Base-by-base conservation (phyloP, 805 yeast species). In the Wickerhamiella vanderwaltii region DNA sequence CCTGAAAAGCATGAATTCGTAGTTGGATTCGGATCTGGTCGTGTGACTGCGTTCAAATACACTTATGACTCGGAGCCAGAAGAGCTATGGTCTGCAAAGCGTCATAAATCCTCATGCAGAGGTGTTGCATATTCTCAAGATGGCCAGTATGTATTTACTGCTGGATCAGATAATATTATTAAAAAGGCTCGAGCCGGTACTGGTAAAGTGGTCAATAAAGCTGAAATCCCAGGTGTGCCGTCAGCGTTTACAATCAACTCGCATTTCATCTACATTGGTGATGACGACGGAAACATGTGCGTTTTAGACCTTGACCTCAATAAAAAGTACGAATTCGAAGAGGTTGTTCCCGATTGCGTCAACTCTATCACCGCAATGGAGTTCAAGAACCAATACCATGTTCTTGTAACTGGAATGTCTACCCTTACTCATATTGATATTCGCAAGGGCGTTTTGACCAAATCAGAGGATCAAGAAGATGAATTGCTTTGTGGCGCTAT, bases 391-490 rank as follows among this genome's bases (percentile, higher is more conserved):
- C 77, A 78, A 5, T 82, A 86, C 61, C 87, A 80, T 54, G 83
- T 75, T 51, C 67, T 86, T 18, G 73, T 91, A 0, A 67, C 80
- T 20, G 96, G 95, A 1, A 78, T 88, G 9, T 82, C 94, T 3
- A 79, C 87, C 0, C 63, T 88, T 32, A 71, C 85, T 1, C 79
- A 78, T 45, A 68, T 87, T 52, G 96, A 88, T 58, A 67, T 79
- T 3, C 65, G 95, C 36, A 82, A 79, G 51, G 82, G 81, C 4
- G 68, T 76, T 2, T 58, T 79, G 1, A 61, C 72, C 3, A 69
- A 70, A 29, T 77, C 87, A 28, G 97, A 87, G 48, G 87, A 85
- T 56, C 98, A 88, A 62, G 95, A 81, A 50, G 97, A 88, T 54
- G 98, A 88, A 56, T 62, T 88, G n/a, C 61, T 88, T 32, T 69